Conservation (phyloP, 2,329 filamentous ascomycete species). For the Teratosphaeria nubilosa region DNA sequence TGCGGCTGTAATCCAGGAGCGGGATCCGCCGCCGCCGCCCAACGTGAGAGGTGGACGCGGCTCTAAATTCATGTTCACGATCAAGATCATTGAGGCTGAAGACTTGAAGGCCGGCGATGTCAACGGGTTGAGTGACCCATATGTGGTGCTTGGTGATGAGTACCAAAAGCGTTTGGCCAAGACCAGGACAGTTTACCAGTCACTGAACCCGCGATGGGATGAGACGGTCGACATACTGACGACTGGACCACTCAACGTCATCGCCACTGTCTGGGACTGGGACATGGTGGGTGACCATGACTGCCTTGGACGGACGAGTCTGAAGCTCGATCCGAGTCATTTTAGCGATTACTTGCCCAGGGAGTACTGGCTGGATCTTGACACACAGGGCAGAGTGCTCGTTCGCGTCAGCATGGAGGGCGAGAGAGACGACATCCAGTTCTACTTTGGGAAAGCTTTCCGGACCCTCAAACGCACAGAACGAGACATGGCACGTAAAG, state of each 20-base stretch:
- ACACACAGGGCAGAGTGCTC: slow-evolving; percentile 83
- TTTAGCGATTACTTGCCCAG: slow-evolving; percentile 92
- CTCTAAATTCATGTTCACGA: slow-evolving; percentile 92
- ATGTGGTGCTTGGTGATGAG: slow-evolving; percentile 92
- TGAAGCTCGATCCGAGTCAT: slow-evolving; percentile 95
- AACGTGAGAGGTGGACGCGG: slow-evolving; percentile 34
- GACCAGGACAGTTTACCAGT: slow-evolving; percentile 82
- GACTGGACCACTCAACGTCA: slow-evolving; percentile 80
- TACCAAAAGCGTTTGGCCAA: slow-evolving; percentile 95
- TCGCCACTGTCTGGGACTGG: slow-evolving; percentile 97
- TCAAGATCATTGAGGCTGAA: slow-evolving; percentile 96
- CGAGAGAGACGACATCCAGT: slow-evolving; percentile 94
- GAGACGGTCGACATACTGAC: slow-evolving; percentile 95
- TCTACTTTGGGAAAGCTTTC: slow-evolving; percentile 97
- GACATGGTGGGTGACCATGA: slow-evolving; percentile 96
- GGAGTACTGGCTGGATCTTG: slow-evolving; percentile 95
- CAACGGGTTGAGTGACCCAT: slow-evolving; percentile 87
- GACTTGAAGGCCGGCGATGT: slow-evolving; percentile 97
- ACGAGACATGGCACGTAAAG: slow-evolving; percentile 94
- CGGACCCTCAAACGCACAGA: slow-evolving; percentile 89
- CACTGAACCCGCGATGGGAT: slow-evolving; percentile 90
- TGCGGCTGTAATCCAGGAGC: slow-evolving; percentile 66
- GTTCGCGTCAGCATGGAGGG: slow-evolving; percentile 97
- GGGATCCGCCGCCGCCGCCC: slow-evolving; percentile 61
- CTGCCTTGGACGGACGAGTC: slow-evolving; percentile 88